A percentile compares a stretch with the other conserved stretches of the same genome.
Evolutionary conservation across 495 filamentous ascomycete species (phyloP).

Genomic region (Rusavskia elegans): DNA sequence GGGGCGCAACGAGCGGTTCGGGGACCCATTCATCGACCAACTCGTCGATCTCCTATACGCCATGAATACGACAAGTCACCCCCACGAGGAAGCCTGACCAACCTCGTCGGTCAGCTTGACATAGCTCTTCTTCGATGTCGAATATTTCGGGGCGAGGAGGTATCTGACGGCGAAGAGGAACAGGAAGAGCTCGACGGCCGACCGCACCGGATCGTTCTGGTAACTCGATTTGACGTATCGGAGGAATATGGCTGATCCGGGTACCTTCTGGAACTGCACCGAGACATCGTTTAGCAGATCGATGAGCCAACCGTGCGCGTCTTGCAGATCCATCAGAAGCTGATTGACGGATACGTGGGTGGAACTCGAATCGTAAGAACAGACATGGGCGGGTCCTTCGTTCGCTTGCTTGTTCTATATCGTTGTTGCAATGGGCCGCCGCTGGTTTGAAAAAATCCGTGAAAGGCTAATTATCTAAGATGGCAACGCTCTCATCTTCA

Average conservation of each 20-base stretch:
- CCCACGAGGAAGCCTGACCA: not conserved
- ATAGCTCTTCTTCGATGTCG: constrained; percentile 70
- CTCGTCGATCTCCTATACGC: constrained; percentile 74
- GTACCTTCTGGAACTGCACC: constrained; percentile 67
- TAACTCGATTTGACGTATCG: constrained; percentile 94
- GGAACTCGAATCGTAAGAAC: not conserved
- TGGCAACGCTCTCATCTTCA: too few relatives aligned
- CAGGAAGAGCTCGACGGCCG: constrained; percentile 82
- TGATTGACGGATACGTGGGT: constrained; percentile 1
- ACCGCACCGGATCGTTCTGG: constrained; percentile 89
- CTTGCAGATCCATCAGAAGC: constrained; percentile 62
- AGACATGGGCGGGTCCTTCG: too few relatives aligned
- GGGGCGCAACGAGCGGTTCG: constrained; percentile 68
- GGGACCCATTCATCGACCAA: constrained; percentile 94
- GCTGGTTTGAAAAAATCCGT: too few relatives aligned
- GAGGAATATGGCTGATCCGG: constrained; percentile 84
- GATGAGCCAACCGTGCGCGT: constrained; percentile 55
- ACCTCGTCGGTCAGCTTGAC: constrained; percentile 79
- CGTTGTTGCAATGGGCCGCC: too few relatives aligned
- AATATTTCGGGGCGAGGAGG: constrained; percentile 77
- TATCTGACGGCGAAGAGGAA: constrained; percentile 94
- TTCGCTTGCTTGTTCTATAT: too few relatives aligned
- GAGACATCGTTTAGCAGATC: constrained; percentile 49
- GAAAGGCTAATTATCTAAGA: too few relatives aligned
- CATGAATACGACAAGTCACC: not conserved